phyloP scores from a whole-genome alignment of 2,329 filamentous ascomycete genomes.

The Teratosphaeria viscida region DNA sequence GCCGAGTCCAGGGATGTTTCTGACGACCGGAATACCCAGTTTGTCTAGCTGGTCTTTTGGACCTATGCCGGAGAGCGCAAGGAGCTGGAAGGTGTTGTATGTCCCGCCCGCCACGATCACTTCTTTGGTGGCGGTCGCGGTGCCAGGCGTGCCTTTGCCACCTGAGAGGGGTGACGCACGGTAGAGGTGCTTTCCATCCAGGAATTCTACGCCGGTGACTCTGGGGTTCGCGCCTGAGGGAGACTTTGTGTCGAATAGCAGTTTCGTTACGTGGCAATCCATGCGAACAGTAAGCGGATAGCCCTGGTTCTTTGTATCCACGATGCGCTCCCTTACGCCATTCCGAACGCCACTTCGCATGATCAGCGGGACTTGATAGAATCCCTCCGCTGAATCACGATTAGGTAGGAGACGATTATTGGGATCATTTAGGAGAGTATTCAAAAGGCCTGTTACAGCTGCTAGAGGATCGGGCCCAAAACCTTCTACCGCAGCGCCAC shows the following conservation, averaged over 20 bases:
- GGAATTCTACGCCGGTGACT: conserved; percentile 32
- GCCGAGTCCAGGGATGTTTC: conserved; percentile 52
- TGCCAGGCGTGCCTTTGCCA: conserved; percentile 28
- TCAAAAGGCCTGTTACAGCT: conserved; percentile 34
- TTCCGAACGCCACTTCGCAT: conserved; percentile 39
- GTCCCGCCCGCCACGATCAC: conserved; percentile 41
- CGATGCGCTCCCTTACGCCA: conserved; percentile 49
- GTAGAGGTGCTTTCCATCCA: conserved; percentile 29
- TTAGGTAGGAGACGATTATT: conserved; percentile 17
- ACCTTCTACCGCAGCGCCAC: conserved; percentile 14
- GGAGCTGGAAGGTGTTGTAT: conserved; percentile 53
- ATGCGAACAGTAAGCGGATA: conserved; percentile 45
- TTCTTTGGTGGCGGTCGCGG: conserved; percentile 32
- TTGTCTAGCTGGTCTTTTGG: conserved; percentile 42
- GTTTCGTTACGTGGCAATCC: conserved; percentile 54
- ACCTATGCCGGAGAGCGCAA: conserved; percentile 55
- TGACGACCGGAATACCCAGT: conserved; percentile 43
- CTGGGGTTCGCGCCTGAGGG: conserved; percentile 41
- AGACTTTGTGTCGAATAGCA: conserved; percentile 45
- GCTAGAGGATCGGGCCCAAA: conserved; percentile 26
- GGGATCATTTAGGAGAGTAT: conserved; percentile 39
- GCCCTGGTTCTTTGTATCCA: conserved; percentile 40
- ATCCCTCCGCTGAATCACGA: conserved; percentile 39
- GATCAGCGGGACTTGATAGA: conserved; percentile 50
- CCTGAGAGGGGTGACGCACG: conserved; percentile 26